Conservation (phyloP, 2,329 filamentous ascomycete species). For the Fusarium nurragi region DNA sequence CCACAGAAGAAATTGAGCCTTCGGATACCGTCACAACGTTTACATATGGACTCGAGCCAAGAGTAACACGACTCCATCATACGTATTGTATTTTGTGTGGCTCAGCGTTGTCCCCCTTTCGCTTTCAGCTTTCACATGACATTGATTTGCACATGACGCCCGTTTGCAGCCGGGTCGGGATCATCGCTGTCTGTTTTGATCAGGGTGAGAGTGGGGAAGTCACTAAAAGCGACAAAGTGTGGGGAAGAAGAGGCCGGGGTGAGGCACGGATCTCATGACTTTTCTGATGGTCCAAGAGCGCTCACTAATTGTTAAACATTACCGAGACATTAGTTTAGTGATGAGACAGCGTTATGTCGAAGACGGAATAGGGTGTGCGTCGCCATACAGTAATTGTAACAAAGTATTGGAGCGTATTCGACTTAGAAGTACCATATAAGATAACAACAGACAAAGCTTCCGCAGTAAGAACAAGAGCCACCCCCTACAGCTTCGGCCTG, state of each 20-base stretch:
- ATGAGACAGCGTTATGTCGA: slow-evolving; percentile 12
- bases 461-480: background rate
- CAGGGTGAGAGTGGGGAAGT: slow-evolving; percentile 23
- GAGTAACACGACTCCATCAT: slow-evolving; percentile 9
- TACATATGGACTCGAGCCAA: slow-evolving; percentile 5
- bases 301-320: slow-evolving; percentile 4
- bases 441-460: background rate
- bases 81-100: slow-evolving; percentile 25
- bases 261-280: slow-evolving; percentile 24
- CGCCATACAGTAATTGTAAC: background rate
- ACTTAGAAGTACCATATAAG: background rate
- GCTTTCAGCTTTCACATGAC: slow-evolving; percentile 39
- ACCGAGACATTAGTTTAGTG: slow-evolving; percentile 11
- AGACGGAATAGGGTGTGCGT: slow-evolving; percentile 6
- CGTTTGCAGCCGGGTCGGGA: slow-evolving; percentile 12
- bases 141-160: slow-evolving; percentile 36
- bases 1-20: background rate
- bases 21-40: background rate
- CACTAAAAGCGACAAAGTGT: slow-evolving; percentile 16
- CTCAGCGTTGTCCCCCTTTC: slow-evolving; percentile 26
- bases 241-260: slow-evolving; percentile 15
- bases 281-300: background rate
- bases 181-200: slow-evolving; percentile 10
- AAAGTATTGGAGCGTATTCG: background rate
- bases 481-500: slow-evolving; percentile 41